phyloP scores from a whole-genome alignment of 257 asterid species.

The Lantana camara region DNA sequence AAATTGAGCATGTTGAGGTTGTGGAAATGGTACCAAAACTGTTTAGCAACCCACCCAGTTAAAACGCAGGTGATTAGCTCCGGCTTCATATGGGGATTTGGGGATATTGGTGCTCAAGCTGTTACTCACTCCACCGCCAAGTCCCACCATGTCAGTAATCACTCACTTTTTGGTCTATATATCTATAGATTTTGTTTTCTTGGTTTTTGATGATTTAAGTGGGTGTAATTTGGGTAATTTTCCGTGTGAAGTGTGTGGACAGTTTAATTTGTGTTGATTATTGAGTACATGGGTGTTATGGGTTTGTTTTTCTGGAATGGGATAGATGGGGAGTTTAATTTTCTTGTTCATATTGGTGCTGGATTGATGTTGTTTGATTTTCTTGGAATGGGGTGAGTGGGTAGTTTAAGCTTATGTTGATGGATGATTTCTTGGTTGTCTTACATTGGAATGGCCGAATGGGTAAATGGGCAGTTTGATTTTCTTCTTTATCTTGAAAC shows the following conservation, averaged over 20 bases:
- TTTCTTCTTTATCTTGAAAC: slow-evolving; percentile 4
- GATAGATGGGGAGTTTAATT: background rate
- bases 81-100: slow-evolving; percentile 77
- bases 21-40: slow-evolving; percentile 85
- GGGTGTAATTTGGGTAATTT: slow-evolving; percentile 4
- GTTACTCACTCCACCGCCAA: slow-evolving; percentile 68
- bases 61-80: slow-evolving; percentile 90
- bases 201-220: background rate
- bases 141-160: slow-evolving; percentile 39
- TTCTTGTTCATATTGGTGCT: background rate
- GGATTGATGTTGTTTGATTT: too few species aligned
- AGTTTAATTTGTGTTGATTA: too few species aligned
- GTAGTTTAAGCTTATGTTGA: too few species aligned
- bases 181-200: background rate
- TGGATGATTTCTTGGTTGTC: too few species aligned
- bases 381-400: slow-evolving; percentile 26
- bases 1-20: slow-evolving; percentile 53
- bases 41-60: slow-evolving; percentile 72
- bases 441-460: too few species aligned
- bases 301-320: background rate
- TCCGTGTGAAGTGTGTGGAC: background rate
- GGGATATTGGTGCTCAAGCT: slow-evolving; percentile 77
- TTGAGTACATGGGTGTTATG: too few species aligned
- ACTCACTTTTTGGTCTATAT: background rate
- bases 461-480: background rate